Evolutionary conservation across 192 early-diverging fungal species (phyloP).

Genomic region (Backusella westeae): DNA sequence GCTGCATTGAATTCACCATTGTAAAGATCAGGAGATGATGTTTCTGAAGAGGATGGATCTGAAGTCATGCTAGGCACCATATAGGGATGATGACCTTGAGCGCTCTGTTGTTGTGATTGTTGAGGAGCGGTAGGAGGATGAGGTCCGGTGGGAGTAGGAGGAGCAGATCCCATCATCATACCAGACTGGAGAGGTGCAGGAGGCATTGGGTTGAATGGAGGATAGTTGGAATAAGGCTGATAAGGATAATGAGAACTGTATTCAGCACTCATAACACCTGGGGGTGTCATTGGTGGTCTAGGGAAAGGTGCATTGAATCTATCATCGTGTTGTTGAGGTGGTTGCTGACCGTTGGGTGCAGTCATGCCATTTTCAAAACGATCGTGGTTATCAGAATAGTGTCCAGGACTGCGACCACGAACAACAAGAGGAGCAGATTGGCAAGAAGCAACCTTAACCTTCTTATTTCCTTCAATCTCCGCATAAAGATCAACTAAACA

Average conservation of each 20-base stretch:
- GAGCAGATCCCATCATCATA: constrained; percentile 26
- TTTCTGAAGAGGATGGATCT: constrained; percentile 33
- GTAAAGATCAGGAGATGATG: constrained; percentile 40
- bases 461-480: constrained; percentile 57
- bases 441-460: constrained; percentile 60
- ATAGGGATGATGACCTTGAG: constrained; percentile 20
- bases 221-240: constrained; percentile 13
- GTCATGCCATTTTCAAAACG: constrained; percentile 12
- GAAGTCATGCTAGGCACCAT: constrained; percentile 39
- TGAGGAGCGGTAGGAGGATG: neutral
- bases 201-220: neutral
- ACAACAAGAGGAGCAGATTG: constrained; percentile 87
- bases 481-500: constrained; percentile 78
- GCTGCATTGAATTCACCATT: constrained; percentile 12
- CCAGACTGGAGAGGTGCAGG: neutral
- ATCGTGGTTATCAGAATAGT: constrained; percentile 69
- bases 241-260: constrained; percentile 22
- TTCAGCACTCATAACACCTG: constrained; percentile 13
- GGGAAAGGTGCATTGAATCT: constrained; percentile 21
- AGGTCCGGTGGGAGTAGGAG: constrained; percentile 15
- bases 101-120: neutral
- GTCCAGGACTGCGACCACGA: constrained; percentile 93
- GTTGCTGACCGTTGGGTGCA: neutral
- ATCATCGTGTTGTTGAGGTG: constrained; percentile 17
- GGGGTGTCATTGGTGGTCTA: constrained; percentile 20